Evolutionary conservation across 169 alveolate species (phyloP).

Genomic region (Plasmodium falciparum): DNA sequence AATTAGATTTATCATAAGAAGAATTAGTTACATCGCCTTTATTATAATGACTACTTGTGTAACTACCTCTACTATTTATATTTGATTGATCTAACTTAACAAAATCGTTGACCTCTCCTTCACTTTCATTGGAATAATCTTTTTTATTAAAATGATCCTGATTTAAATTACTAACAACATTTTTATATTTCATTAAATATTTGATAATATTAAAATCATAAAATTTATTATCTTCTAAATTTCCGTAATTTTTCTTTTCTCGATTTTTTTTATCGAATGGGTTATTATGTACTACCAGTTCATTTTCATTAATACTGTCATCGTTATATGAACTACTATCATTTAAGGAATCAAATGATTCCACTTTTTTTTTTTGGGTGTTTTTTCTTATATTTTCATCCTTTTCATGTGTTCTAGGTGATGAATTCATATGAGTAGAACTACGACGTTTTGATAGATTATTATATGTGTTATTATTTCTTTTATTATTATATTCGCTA

Average conservation of each 20-base stretch:
- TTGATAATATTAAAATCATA: constrained; percentile 39
- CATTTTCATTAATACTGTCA: background rate
- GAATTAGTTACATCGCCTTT: too few relatives aligned
- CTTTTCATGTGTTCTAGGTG: background rate
- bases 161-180: constrained; percentile 33
- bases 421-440: too few relatives aligned
- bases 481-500: background rate
- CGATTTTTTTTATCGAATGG: background rate
- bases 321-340: constrained; percentile 5
- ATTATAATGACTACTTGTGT: too few relatives aligned
- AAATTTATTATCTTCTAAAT: background rate
- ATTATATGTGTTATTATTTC: background rate
- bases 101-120: constrained; percentile 23
- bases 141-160: constrained; percentile 29
- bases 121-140: constrained; percentile 28
- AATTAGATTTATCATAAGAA: too few relatives aligned
- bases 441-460: background rate
- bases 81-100: background rate
- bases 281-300: background rate
- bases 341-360: background rate
- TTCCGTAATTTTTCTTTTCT: background rate
- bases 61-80: background rate
- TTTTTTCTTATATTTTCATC: background rate
- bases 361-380: background rate
- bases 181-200: constrained; percentile 58